phyloP scores from a whole-genome alignment of 2,329 filamentous ascomycete species.

The Diaporthe eres region DNA sequence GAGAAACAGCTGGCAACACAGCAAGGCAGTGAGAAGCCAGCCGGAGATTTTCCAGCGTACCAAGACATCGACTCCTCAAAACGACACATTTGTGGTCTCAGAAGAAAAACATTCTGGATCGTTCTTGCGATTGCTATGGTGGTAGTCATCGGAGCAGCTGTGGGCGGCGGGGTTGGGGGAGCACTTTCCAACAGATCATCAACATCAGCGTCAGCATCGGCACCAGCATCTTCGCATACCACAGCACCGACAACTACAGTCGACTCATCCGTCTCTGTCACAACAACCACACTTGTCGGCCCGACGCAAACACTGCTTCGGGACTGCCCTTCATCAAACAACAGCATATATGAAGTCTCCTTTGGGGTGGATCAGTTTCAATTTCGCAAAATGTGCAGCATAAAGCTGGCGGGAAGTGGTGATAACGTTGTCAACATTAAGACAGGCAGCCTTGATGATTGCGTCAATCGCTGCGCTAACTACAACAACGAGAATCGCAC shows the following conservation, averaged over 20 bases:
- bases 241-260: background rate
- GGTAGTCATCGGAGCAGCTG: constrained; percentile 9
- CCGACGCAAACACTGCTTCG: constrained; percentile 9
- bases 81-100: constrained; percentile 4
- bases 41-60: background rate
- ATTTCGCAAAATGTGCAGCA: constrained; percentile 1
- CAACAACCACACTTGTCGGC: background rate
- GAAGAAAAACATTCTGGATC: background rate
- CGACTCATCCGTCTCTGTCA: background rate
- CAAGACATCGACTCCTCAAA: background rate
- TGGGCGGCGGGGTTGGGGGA: background rate
- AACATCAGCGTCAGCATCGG: background rate
- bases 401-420: background rate
- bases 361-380: background rate
- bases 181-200: background rate
- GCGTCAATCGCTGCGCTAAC: background rate
- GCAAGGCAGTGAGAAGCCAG: background rate
- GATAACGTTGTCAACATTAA: background rate
- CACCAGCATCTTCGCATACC: background rate
- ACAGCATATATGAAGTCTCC: background rate
- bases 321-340: constrained; percentile 5
- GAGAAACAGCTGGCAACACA: background rate
- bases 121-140: background rate
- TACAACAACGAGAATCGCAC: background rate
- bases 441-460: background rate